Evolutionary conservation across 306 rosid genomes (phyloP).

Genomic region (Mimosa pudica): DNA sequence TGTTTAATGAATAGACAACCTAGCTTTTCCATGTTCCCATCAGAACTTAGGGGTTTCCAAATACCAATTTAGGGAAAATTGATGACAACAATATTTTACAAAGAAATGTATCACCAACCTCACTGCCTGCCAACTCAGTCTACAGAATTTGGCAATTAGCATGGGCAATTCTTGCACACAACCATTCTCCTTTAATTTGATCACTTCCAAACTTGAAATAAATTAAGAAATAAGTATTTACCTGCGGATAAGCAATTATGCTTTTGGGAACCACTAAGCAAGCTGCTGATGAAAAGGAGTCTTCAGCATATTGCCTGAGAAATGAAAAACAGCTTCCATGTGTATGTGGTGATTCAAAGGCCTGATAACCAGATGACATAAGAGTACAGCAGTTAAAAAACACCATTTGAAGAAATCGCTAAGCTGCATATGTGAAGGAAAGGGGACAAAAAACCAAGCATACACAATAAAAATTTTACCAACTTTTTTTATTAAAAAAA

Average conservation of each 20-base stretch:
- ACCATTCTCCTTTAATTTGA: slow-evolving; percentile 1
- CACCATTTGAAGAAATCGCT: not conserved
- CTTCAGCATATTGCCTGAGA: slow-evolving; percentile 96
- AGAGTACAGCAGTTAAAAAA: not conserved
- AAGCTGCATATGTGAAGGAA: not conserved
- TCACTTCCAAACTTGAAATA: slow-evolving; percentile 1
- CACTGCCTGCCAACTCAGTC: not conserved
- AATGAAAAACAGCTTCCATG: slow-evolving; percentile 75
- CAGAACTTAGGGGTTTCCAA: not conserved
- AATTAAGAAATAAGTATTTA: slow-evolving; percentile 38
- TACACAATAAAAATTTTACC: slow-evolving; percentile 7
- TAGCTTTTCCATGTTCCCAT: not conserved
- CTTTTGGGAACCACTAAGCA: slow-evolving; percentile 89
- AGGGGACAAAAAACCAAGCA: slow-evolving; percentile 3
- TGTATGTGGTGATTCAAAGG: slow-evolving; percentile 93
- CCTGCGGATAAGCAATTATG: slow-evolving; percentile 97
- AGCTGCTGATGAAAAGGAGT: slow-evolving; percentile 83
- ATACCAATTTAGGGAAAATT: too few relatives aligned
- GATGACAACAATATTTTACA: not conserved
- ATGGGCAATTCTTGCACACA: slow-evolving; percentile 13
- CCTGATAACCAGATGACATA: slow-evolving; percentile 54
- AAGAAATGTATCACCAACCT: not conserved
- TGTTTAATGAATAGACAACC: not conserved
- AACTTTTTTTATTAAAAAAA: not conserved
- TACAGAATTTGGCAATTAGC: slow-evolving; percentile 15